Base-by-base conservation (phyloP, 2,329 filamentous ascomycete species). In the Penicillium sp. region DNA sequence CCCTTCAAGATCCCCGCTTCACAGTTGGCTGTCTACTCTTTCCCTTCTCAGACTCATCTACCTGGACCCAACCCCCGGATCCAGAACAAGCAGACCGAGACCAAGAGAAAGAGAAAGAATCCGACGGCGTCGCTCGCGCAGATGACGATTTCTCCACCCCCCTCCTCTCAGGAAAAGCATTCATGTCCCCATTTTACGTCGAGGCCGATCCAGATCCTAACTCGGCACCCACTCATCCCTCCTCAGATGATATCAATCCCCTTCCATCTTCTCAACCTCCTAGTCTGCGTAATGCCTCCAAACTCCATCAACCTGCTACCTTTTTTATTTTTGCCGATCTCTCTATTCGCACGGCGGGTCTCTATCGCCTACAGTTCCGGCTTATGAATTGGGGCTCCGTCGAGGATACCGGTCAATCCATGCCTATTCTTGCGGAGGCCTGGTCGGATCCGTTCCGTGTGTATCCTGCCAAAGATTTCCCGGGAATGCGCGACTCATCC, bases 281-380 rank as follows among this genome's bases (percentile, higher is more conserved):
- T 6, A 45, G 52, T 61, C 20, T 63, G 40, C 26, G 58, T 9
- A 59, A 56, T 40, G 53, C 56, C 23, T 57, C 48, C n/a, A 54
- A 55, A 25, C 58, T 61, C 12, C 50, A 59, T 43, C 63, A 69
- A 4, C 75, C 76, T 4, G 71, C 75, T 20, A 70, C 73, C 2
- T 80, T 79, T 58, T 80, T 79, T 60, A 75, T 79, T 25, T 80
- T 80, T 49, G 69, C 76, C 1, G 77, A 80, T 59, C 69, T 80
- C 1, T 79, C 77, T 3, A 71, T 79, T 22, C 76, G 77, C 44
- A 73, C 72, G 7, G 74, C 76, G 20, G 78, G 78, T 0, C 52
- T 72, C 4, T 80, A 79, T 58, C 72, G 73, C 6, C 64, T 80
- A 1, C 73, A 77, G 33, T 80, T 79, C 59, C 70, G 69, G 11